phyloP scores from a whole-genome alignment of 306 rosid species.

The Sindora glabra region DNA sequence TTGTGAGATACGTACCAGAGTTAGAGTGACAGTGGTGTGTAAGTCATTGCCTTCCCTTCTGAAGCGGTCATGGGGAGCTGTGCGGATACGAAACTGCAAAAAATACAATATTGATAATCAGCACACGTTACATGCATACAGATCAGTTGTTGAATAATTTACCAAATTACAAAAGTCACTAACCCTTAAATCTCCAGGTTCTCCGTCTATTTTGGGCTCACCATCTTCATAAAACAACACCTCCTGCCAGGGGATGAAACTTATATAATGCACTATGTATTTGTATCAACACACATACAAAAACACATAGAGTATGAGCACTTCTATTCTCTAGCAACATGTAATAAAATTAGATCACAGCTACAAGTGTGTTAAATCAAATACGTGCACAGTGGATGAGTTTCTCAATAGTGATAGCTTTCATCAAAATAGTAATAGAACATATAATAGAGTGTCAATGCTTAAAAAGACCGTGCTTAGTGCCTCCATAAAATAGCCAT shows the following conservation, averaged over 20 bases:
- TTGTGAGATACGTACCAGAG: slow-evolving; percentile 48
- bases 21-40: slow-evolving; percentile 77
- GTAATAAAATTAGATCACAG: neutral
- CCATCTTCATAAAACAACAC: slow-evolving; percentile 97
- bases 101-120: slow-evolving; percentile 18
- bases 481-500: too few species aligned
- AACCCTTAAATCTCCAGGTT: slow-evolving; percentile 91
- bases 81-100: slow-evolving; percentile 74
- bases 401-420: neutral
- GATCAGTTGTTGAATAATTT: neutral
- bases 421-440: neutral
- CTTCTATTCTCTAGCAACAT: neutral
- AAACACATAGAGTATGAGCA: neutral
- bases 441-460: too few species aligned
- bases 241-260: slow-evolving; percentile 46
- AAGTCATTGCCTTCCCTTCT: slow-evolving; percentile 84
- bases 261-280: neutral
- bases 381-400: neutral
- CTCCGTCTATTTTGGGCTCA: slow-evolving; percentile 90
- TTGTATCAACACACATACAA: too few species aligned
- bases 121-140: slow-evolving; percentile 5
- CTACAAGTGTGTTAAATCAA: neutral
- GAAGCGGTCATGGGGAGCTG: slow-evolving; percentile 80
- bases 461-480: too few species aligned
- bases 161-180: slow-evolving; percentile 13